Evolutionary conservation across 371 early-diverging fungal genomes (phyloP), one percentile per base, ranked within the genome.

Genomic region (Mortierella sp.): DNA sequence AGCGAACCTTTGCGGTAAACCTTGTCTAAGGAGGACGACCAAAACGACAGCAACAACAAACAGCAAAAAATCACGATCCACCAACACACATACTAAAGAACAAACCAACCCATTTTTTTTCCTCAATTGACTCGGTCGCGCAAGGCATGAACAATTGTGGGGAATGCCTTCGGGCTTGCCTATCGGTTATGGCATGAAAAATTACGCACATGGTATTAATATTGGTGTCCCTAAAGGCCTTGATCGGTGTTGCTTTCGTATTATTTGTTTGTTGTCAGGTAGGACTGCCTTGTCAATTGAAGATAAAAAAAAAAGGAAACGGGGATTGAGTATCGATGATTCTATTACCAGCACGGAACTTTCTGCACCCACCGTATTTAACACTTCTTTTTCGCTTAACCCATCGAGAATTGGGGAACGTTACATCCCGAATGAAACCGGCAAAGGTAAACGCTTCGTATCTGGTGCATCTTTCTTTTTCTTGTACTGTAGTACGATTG

Each of bases 1-100:
- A 19, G 10, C 19, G 34, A 65, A 65, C 42, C 68, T 65, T 21
- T 65, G 68, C 68, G 38, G 68, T 38, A 28, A 65, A 65, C 68
- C 42, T 65, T 65, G 68, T 65, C 34, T 7, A 24, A 34, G 31
- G 34, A 42, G 16, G 48, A 16, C 50, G 50, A 38, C 28, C 10
- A 21, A 7, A 19, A 55, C 21, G 7, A 10, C 19, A 42, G 8
- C 38, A 38, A 31, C 28, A 1, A 60, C 60, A 65, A 65, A 58
- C n/a, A 31, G 55, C 24, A 24, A n/a, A 55, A 57, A 26, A 57
- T 9, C 10, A 55, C 5, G 28, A 31, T 13, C 16, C 50, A 47
- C 13, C 14, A 50, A 16, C 50, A 16, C 50, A 50, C 16, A 13
- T 50, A 14, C 42, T 38, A 38, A 38, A 2, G 50, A 50, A 50